Evolutionary conservation across 2,329 filamentous ascomycete species (phyloP).

Genomic region (Cercospora sesami): DNA sequence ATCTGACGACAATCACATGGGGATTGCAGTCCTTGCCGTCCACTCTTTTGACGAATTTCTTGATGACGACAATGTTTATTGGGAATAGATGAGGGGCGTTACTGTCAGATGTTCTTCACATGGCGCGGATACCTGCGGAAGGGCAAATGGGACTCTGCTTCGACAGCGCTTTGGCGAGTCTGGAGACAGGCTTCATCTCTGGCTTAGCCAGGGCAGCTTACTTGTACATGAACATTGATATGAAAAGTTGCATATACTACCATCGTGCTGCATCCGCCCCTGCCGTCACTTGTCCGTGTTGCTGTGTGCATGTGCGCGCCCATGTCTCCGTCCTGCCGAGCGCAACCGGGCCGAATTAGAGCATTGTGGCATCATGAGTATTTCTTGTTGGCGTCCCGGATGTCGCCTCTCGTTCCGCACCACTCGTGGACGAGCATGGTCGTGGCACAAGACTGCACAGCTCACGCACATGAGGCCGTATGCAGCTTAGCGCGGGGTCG

Average conservation of each 20-base stretch:
- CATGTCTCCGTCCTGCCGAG: neutral
- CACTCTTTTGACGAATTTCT: conserved; percentile 32
- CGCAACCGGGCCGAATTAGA: neutral
- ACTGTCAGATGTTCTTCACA: neutral
- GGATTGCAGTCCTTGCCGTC: conserved; percentile 28
- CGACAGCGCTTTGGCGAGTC: neutral
- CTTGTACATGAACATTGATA: conserved; percentile 8
- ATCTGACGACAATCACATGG: conserved; percentile 22
- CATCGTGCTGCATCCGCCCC: neutral
- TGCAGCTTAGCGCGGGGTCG: neutral
- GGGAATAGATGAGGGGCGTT: conserved; percentile 7
- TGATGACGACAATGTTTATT: conserved; percentile 22
- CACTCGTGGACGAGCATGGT: neutral
- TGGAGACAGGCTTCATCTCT: neutral
- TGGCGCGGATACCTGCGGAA: neutral
- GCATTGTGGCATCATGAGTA: neutral
- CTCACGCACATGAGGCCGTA: neutral
- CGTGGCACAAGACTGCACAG: neutral
- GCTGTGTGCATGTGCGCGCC: neutral
- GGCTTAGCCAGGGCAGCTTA: conserved; percentile 1
- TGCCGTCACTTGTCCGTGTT: neutral
- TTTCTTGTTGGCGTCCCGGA: neutral
- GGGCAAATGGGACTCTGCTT: neutral
- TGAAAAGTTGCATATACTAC: neutral
- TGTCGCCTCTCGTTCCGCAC: neutral